phyloP scores from a whole-genome alignment of 108 stramenopile species.

The Pseudonitzschia multiseries region DNA sequence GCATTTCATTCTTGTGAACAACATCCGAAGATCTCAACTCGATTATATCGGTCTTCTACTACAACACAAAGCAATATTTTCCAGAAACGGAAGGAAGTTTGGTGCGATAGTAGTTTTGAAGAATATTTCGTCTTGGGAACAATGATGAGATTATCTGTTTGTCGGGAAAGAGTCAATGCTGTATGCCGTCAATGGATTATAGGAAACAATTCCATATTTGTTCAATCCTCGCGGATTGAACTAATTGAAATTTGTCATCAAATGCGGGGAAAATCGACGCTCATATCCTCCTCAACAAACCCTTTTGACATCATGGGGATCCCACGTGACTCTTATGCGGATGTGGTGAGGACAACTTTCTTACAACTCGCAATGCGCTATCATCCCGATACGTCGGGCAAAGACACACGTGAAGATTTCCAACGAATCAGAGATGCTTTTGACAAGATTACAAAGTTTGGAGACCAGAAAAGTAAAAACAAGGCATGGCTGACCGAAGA shows the following conservation, averaged over 20 bases:
- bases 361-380: constrained; percentile 10
- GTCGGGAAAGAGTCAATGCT: no score
- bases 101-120: no score
- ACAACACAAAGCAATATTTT: no score
- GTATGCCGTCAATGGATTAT: no score
- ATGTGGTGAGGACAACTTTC: constrained; percentile 1
- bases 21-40: no score
- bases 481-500: constrained; percentile 12
- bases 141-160: no score
- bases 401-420: constrained; percentile 4
- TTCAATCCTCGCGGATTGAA: background rate
- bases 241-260: background rate
- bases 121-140: no score
- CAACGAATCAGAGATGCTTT: constrained; percentile 8
- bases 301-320: constrained; percentile 7
- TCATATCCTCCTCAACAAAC: background rate
- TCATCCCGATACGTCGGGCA: constrained; percentile 15
- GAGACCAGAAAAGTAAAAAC: background rate
- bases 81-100: no score
- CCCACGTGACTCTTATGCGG: constrained; percentile 6
- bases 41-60: no score
- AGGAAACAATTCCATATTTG: background rate
- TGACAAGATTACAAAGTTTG: background rate
- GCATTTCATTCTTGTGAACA: no score
- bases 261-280: background rate